A percentile compares a stretch with the other conserved stretches of the same genome.
Conservation (phyloP, 257 asterid species). For the Fraxinus americana region DNA sequence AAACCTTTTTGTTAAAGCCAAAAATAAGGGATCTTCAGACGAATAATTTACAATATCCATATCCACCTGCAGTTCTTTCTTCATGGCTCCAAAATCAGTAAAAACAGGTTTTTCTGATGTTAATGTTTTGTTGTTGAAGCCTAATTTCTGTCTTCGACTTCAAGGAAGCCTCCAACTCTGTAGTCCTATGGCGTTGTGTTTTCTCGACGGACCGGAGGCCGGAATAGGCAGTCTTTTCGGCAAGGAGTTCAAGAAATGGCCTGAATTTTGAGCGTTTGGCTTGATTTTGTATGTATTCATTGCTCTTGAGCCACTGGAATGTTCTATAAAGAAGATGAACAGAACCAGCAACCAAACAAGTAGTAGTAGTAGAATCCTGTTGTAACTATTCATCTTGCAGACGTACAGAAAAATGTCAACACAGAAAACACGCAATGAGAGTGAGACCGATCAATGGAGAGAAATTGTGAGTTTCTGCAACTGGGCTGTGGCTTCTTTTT, state of each 20-base stretch:
- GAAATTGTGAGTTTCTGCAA: not conserved
- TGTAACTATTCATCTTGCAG: conserved; percentile 30
- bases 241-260: conserved; percentile 55
- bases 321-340: conserved; percentile 28
- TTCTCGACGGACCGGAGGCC: conserved; percentile 68
- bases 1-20: not conserved
- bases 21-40: not conserved
- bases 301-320: conserved; percentile 47
- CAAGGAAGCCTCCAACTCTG: conserved; percentile 59
- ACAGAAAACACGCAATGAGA: not conserved
- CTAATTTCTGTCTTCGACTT: too few relatives aligned
- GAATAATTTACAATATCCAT: conserved; percentile 9
- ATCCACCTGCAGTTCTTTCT: not conserved
- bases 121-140: too few relatives aligned
- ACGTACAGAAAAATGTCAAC: not conserved
- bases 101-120: not conserved
- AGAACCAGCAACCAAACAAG: conserved; percentile 29
- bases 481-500: not conserved
- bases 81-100: conserved; percentile 4
- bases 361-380: conserved; percentile 19
- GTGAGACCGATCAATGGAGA: not conserved
- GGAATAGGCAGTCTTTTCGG: conserved; percentile 69
- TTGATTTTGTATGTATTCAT: conserved; percentile 42
- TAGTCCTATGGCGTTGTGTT: conserved; percentile 70
- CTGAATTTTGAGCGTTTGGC: conserved; percentile 28